Percentiles rank a stretch among this genome's conserved stretches.
These are phyloP conservation scores for Pleoardoris graminearum DNA, from an alignment of 2,329 filamentous ascomycete species.

Conservation along the genomic window DNA sequence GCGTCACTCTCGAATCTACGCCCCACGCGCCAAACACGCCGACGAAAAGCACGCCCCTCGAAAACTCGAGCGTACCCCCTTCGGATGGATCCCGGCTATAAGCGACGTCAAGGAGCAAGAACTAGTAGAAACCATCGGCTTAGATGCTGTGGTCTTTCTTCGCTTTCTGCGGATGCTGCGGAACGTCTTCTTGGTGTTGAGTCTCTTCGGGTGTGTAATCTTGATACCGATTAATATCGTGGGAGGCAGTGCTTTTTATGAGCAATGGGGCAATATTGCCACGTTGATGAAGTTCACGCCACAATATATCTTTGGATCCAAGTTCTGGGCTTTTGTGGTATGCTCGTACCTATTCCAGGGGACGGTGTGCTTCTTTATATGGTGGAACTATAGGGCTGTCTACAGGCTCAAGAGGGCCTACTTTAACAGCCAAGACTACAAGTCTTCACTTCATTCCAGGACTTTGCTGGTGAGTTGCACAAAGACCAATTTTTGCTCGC, in stretches of 20 bases:
- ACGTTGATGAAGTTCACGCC: slow-evolving; percentile 60
- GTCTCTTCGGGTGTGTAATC: slow-evolving; percentile 72
- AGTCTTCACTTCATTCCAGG: slow-evolving; percentile 77
- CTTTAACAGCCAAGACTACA: slow-evolving; percentile 84
- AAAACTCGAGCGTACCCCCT: slow-evolving; percentile 78
- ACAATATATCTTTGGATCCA: slow-evolving; percentile 54
- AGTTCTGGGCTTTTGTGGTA: slow-evolving; percentile 63
- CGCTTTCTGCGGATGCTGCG: slow-evolving; percentile 87
- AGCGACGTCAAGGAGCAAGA: slow-evolving; percentile 75
- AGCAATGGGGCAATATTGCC: slow-evolving; percentile 33
- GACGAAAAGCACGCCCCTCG: slow-evolving; percentile 89
- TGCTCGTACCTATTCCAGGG: slow-evolving; percentile 68
- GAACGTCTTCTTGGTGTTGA: slow-evolving; percentile 80
- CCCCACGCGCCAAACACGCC: slow-evolving; percentile 89
- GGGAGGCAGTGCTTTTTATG: slow-evolving; percentile 39
- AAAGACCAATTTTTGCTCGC: neutral
- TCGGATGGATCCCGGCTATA: slow-evolving; percentile 82
- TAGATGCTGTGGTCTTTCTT: slow-evolving; percentile 90
- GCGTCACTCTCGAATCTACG: slow-evolving; percentile 88
- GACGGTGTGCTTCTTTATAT: slow-evolving; percentile 77
- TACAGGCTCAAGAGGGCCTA: slow-evolving; percentile 71
- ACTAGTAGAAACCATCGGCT: slow-evolving; percentile 77
- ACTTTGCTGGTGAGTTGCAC: slow-evolving; percentile 55
- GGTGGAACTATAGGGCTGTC: slow-evolving; percentile 83
- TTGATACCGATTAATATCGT: slow-evolving; percentile 78